Base-by-base conservation (phyloP, 306 rosid species). In the Ammopiptanthus mongolicus region DNA sequence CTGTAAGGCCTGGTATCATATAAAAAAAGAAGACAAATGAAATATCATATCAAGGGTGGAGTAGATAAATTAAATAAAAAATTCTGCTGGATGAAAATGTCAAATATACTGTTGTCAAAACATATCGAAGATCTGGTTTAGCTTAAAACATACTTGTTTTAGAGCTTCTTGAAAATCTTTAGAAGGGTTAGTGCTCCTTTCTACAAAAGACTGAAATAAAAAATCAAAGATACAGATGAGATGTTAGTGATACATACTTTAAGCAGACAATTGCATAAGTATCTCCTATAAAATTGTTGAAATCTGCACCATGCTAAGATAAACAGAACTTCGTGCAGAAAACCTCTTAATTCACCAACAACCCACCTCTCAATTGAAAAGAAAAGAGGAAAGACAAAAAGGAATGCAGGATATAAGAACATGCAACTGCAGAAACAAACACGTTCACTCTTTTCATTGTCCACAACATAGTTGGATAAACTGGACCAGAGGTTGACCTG, bases 131-230 rank as follows among this genome's bases (percentile, higher is more conserved):
- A 8, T 42, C 31, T 28, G 48, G 23, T 50, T 33, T 52, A 57
- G 19, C 42, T 50, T 60, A 75, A 47, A 63, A 56, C 85, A 52
- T 80, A 86, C 90, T 65, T 86, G 84, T 81, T 86, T 70, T 78
- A 86, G 78, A 77, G 90, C 90, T n/a, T 65, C 85, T 82, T 88
- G 93, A 81, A 86, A 88, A 75, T 86, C 90, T 67, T 78, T 52
- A 44, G 85, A 75, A 19, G 93, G 83, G 83, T 88, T 84, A 68
- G 77, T 70, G 70, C 90, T 82, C 76, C 87, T 80, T 74, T 86
- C 89, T 77, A 86, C 80, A 61, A 84, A 88, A 83, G 73, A 80
- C 93, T 88, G 87, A 70, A 48, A 53, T 42, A 64, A 80, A 80
- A 75, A 39, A 25, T 15, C 66, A 76, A 44, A 19, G 62, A 61